Conservation (phyloP, 1,139 yeast genomes). For the Keqinozyma sinolaborantium region DNA sequence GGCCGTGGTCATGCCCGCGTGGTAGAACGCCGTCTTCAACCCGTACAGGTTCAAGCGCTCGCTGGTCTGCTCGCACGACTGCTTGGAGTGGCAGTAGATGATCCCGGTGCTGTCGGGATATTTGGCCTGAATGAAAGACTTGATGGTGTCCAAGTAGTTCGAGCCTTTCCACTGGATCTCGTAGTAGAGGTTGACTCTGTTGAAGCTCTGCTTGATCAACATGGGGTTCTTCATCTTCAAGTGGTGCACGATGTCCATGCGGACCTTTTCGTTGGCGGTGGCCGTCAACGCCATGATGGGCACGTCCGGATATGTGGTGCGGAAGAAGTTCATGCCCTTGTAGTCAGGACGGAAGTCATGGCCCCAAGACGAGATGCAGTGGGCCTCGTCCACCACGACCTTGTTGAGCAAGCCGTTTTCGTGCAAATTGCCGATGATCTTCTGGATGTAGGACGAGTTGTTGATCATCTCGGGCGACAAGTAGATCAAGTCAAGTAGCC, state of each 20-base stretch:
- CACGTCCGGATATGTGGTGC: conserved; percentile 66
- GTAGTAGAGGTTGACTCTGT: conserved; percentile 81
- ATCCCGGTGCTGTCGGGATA: conserved; percentile 74
- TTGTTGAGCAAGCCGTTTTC: conserved; percentile 63
- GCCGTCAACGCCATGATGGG: conserved; percentile 98
- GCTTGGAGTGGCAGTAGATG: conserved; percentile 89
- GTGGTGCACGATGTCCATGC: conserved; percentile 80
- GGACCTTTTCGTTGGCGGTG: conserved; percentile 91
- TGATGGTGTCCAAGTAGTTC: conserved; percentile 58
- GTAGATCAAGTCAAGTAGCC: conserved; percentile 73
- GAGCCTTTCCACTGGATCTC: conserved; percentile 66
- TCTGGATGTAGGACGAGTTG: conserved; percentile 67
- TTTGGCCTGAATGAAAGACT: conserved; percentile 47
- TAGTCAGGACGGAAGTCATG: conserved; percentile 98
- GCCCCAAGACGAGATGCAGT: conserved; percentile 99
- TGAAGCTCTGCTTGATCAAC: conserved; percentile 75
- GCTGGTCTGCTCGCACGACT: conserved; percentile 82
- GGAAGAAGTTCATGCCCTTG: conserved; percentile 73
- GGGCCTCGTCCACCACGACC: conserved; percentile 96
- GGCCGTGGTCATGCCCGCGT: conserved; percentile 88
- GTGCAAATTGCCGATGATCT: conserved; percentile 58
- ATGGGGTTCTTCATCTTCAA: conserved; percentile 55
- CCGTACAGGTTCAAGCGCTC: conserved; percentile 58
- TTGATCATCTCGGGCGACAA: conserved; percentile 95
- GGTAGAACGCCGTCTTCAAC: conserved; percentile 71